A percentile compares a stretch with the other conserved stretches of the same genome.
Evolutionary conservation across 352 stramenopile genomes (phyloP).

Genomic region (Phytophthora ohioensis): DNA sequence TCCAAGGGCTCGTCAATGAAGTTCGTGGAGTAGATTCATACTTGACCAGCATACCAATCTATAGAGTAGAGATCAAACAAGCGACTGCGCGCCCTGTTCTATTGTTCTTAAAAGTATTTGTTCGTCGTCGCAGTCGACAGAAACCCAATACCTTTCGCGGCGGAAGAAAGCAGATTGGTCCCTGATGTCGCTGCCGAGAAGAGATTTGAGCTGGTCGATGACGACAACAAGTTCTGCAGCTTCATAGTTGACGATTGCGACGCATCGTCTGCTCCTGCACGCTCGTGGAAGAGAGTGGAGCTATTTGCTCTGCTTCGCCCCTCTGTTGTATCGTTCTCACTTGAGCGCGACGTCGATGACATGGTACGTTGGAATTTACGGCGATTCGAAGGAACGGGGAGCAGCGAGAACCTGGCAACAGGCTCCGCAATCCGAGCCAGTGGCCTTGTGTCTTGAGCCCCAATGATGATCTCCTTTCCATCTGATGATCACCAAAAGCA

Average conservation of each 20-base stretch:
- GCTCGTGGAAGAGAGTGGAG: constrained; percentile 54
- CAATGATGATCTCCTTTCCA: constrained; percentile 77
- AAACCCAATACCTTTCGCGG: constrained; percentile 86
- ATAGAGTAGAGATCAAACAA: constrained; percentile 38
- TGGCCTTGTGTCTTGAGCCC: constrained; percentile 70
- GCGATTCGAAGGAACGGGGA: constrained; percentile 70
- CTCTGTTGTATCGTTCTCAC: constrained; percentile 38
- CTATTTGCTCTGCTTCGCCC: constrained; percentile 42
- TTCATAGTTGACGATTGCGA: constrained; percentile 58
- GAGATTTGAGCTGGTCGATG: constrained; percentile 70
- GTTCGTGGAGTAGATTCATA: constrained; percentile 48
- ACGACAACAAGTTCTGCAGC: constrained; percentile 74
- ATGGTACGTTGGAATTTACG: constrained; percentile 62
- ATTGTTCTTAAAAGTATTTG: constrained; percentile 71
- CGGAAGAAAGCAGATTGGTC: constrained; percentile 71
- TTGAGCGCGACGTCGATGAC: constrained; percentile 36
- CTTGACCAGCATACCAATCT: constrained; percentile 12
- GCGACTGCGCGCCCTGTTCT: constrained; percentile 6
- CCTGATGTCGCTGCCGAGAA: constrained; percentile 68
- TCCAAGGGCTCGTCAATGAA: constrained; percentile 65
- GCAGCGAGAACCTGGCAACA: constrained; percentile 81
- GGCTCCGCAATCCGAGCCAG: constrained; percentile 78
- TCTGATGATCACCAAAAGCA: constrained; percentile 46
- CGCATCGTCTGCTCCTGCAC: constrained; percentile 30
- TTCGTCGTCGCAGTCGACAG: constrained; percentile 74